Base-by-base conservation (phyloP, 352 stramenopile genomes). In the Phytophthora rubi region DNA sequence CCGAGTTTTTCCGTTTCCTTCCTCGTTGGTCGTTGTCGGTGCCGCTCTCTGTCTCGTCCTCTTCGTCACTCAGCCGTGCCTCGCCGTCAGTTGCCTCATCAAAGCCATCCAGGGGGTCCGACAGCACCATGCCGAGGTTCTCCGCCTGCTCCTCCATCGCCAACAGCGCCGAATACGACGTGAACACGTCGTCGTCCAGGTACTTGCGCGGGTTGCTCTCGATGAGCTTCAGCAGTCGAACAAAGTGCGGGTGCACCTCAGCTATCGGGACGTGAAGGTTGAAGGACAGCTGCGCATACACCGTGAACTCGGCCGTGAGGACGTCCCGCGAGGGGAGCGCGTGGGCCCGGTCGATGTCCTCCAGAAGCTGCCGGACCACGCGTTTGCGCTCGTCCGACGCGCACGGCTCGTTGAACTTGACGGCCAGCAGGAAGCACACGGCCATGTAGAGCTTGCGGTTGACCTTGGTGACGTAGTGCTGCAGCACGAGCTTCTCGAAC, bases 401-500 rank as follows among this genome's bases (percentile, higher is more conserved):
- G 51, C 89, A 87, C 0, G 89, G 89, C 44, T 96, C 89, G 45
- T 95, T 96, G 71, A 96, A 96, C 64, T 99, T 99, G 42, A 93
- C 89, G 1, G 97, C 95, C 15, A 99, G 81, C 16, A 99, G 71
- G 26, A 99, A 82, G 59, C 96, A 99, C 30, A 96, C 93, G 2
- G 97, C 92, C 91, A 99, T 99, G 60, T 96, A 97, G 18, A 99
- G 82, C 71, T 98, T 94, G 13, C 97, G 87, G 69, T 99, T 99
- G 21, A 89, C 85, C 66, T 99, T 99, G 56, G 94, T 98, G 6
- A 99, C 96, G 62, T 97, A 95, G 77, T 97, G 92, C 73, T 92
- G 80, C 10, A 99, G 85, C 56, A 98, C 97, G 13, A 99, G 89
- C 56, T 98, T 93, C 74, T 99, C 97, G 76, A 99, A 99, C 68